Evolutionary conservation across 2,329 filamentous ascomycete genomes (phyloP).

Genomic region (Stenocarpella maydis): DNA sequence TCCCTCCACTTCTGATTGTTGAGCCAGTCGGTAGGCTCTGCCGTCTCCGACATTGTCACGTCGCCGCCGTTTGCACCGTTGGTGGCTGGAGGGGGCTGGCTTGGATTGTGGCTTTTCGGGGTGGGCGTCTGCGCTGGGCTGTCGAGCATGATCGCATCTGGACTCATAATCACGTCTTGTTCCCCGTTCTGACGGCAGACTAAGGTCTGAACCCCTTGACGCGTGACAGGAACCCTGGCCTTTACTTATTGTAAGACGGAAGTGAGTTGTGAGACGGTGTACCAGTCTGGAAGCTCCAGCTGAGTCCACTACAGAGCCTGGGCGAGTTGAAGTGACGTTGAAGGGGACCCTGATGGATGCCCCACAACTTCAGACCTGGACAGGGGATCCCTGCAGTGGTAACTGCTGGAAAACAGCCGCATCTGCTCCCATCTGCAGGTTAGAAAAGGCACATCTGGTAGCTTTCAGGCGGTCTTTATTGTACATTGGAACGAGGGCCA

Average conservation of each 20-base stretch:
- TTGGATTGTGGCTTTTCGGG: conserved; percentile 29
- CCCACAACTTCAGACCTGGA: not conserved
- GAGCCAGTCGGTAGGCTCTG: conserved; percentile 35
- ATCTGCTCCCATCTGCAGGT: not conserved
- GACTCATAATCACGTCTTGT: conserved; percentile 22
- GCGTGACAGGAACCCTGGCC: not conserved
- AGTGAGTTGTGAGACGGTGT: not conserved
- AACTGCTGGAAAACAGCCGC: conserved; percentile 1
- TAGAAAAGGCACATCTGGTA: not conserved
- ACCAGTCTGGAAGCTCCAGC: not conserved
- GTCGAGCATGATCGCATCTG: conserved; percentile 35
- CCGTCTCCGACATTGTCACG: conserved; percentile 30
- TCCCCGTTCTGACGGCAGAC: not conserved
- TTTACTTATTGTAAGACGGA: not conserved
- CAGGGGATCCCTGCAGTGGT: conserved; percentile 17
- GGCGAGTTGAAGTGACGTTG: conserved; percentile 24
- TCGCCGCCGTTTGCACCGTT: conserved; percentile 21
- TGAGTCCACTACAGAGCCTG: not conserved
- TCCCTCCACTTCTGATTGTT: conserved; percentile 52
- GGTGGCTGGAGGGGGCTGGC: not conserved
- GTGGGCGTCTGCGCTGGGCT: conserved; percentile 35
- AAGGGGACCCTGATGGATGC: not conserved
- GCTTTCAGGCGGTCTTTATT: not conserved
- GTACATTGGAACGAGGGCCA: not conserved
- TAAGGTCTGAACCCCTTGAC: not conserved